Percentiles rank a stretch among this genome's conserved stretches.
These are phyloP conservation scores for Kwoniella botswanensis DNA, from an alignment of 768 basidiomycete species.

Conservation along the genomic window DNA sequence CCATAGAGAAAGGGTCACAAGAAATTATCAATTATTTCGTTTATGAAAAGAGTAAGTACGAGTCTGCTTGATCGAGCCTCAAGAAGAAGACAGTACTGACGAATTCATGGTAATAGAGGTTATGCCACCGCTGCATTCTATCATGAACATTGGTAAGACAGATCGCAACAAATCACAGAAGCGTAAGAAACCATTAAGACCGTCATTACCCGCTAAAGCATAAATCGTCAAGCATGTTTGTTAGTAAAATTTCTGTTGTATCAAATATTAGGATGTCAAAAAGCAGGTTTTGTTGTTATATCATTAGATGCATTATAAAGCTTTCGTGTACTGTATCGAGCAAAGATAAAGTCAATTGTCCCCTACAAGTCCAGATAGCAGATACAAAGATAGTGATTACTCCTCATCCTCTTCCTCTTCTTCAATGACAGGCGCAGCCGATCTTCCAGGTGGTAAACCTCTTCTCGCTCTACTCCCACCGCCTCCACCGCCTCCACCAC, in stretches of 20 bases:
- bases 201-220: not conserved
- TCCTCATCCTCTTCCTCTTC: slow-evolving; percentile 45
- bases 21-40: slow-evolving; percentile 56
- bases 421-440: slow-evolving; percentile 26
- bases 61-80: too few species aligned
- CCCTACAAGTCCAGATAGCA: not conserved
- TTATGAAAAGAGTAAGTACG: slow-evolving; percentile 53
- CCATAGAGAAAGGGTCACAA: slow-evolving; percentile 44
- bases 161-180: slow-evolving; percentile 7
- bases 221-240: too few species aligned
- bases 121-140: slow-evolving; percentile 43
- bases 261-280: not conserved
- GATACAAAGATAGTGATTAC: not conserved
- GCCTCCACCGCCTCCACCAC: not conserved
- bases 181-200: slow-evolving; percentile 3
- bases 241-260: too few species aligned
- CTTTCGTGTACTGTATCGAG: slow-evolving; percentile 6
- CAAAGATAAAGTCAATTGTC: not conserved
- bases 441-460: slow-evolving; percentile 22
- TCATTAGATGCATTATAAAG: slow-evolving; percentile 12
- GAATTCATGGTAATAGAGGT: slow-evolving; percentile 26
- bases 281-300: not conserved
- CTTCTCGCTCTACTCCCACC: slow-evolving; percentile 15
- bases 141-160: slow-evolving; percentile 40
- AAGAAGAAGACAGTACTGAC: too few species aligned